Evolutionary conservation across 108 stramenopile genomes (phyloP), one percentile per base, ranked within the genome.

Genomic region (Cylindrotheca closterium): DNA sequence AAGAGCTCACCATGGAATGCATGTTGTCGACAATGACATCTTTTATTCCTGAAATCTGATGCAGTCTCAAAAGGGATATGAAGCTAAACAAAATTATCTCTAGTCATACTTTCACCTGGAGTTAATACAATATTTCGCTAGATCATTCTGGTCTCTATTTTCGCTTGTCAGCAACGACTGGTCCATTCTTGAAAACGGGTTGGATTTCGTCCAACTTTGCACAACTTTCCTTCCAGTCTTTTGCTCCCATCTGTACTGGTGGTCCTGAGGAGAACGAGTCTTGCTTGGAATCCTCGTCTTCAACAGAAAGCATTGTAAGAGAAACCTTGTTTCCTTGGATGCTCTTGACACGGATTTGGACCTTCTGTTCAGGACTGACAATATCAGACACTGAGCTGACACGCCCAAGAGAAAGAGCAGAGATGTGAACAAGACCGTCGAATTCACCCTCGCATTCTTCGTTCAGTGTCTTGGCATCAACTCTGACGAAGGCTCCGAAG

Each of bases 401-500:
- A 30, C 90, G 84, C 49, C 87, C 89, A 28, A 74, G 73, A 10
- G 79, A 56, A 52, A 95, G 78, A 19, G 84, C 78, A 19, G 89
- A 91, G 70, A 92, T 92, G 79, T 92, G 94, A 2, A 92, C 88
- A 52, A 95, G 75, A 50, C 94, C 91, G 65, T 95, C 91, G 30
- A 95, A 52, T 64, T 83, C 85, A 30, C 94, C 94, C 34, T 74
- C 74, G 22, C 87, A 63, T 49, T 87, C 88, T 24, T 74, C 77
- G 24, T 78, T 85, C 46, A 89, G 60, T 47, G 85, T 65, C 17
- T 77, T 73, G 27, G 88, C 78, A 70, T 95, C 91, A 54, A 96
- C 73, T 50, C 93, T 81, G 21, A 96, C 93, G 76, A 97, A 97
- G 24, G 88, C 88, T 30, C 97, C 97, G 76, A 95, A 97, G 62